phyloP scores from a whole-genome alignment of 2,329 filamentous ascomycete genomes.

The Kalmusia sp. region DNA sequence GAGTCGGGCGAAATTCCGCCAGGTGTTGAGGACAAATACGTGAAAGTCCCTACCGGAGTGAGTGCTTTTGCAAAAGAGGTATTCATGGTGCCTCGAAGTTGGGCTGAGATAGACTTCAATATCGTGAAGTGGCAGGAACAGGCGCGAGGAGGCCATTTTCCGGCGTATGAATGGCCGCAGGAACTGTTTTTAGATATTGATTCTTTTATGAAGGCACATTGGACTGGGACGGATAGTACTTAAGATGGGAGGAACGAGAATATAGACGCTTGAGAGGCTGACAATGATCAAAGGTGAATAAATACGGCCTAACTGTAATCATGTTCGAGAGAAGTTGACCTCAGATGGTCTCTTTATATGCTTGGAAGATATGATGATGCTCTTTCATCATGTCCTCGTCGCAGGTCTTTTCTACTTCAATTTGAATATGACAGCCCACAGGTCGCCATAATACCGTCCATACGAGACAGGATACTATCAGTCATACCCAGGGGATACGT shows the following conservation, averaged over 20 bases:
- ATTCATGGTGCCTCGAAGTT: background rate
- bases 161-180: background rate
- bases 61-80: slow-evolving; percentile 4
- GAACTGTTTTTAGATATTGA: background rate
- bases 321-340: too few relatives aligned
- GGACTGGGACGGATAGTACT: too few relatives aligned
- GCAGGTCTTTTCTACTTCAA: too few relatives aligned
- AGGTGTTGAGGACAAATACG: background rate
- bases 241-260: too few relatives aligned
- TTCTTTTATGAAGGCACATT: background rate
- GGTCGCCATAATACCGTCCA: background rate
- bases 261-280: too few relatives aligned
- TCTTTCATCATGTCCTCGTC: too few relatives aligned
- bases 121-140: background rate
- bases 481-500: background rate
- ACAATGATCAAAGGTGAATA: too few relatives aligned
- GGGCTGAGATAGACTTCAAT: slow-evolving; percentile 1
- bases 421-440: background rate
- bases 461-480: background rate
- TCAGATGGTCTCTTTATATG: too few relatives aligned
- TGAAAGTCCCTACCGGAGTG: background rate
- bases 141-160: background rate
- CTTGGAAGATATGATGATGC: too few relatives aligned
- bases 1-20: background rate
- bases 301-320: too few relatives aligned